Conservation (phyloP, 2,329 filamentous ascomycete genomes). For the Colletotrichum scovillei region DNA sequence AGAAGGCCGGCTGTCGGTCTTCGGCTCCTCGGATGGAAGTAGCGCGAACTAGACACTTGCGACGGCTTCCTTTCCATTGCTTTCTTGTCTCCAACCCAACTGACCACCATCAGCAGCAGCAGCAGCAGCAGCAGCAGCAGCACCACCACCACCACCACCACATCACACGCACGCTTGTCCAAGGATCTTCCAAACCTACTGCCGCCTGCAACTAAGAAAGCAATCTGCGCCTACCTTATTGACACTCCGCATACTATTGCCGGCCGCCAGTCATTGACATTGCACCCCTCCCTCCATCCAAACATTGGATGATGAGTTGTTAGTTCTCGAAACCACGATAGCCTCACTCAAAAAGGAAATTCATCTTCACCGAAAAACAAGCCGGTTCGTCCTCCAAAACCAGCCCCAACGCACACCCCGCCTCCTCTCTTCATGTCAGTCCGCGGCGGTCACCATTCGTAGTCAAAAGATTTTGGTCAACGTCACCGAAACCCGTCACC, state of each 20-base stretch:
- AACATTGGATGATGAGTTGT: slow-evolving; percentile 28
- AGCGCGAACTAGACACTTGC: slow-evolving; percentile 16
- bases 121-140: no score
- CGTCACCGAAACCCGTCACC: slow-evolving; percentile 3
- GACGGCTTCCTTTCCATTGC: slow-evolving; percentile 3
- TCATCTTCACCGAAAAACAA: neutral
- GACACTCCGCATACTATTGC: slow-evolving; percentile 2
- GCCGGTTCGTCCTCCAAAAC: neutral
- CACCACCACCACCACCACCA: neutral
- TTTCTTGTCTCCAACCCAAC: slow-evolving; percentile 4
- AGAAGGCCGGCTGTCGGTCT: slow-evolving; percentile 24
- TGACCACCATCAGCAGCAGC: slow-evolving; percentile 1
- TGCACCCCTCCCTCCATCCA: neutral
- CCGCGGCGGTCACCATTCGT: neutral
- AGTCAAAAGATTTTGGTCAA: neutral
- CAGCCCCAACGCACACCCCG: neutral
- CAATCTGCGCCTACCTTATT: slow-evolving; percentile 15
- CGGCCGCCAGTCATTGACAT: neutral
- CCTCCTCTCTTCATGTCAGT: neutral
- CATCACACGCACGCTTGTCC: slow-evolving; percentile 23
- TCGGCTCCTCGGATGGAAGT: slow-evolving; percentile 23
- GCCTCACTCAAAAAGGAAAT: slow-evolving; percentile 6
- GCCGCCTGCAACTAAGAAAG: neutral
- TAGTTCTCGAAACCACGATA: neutral
- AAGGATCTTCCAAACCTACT: slow-evolving; percentile 6